Conservation (phyloP, 768 basidiomycete species). For the Suillus spraguei region DNA sequence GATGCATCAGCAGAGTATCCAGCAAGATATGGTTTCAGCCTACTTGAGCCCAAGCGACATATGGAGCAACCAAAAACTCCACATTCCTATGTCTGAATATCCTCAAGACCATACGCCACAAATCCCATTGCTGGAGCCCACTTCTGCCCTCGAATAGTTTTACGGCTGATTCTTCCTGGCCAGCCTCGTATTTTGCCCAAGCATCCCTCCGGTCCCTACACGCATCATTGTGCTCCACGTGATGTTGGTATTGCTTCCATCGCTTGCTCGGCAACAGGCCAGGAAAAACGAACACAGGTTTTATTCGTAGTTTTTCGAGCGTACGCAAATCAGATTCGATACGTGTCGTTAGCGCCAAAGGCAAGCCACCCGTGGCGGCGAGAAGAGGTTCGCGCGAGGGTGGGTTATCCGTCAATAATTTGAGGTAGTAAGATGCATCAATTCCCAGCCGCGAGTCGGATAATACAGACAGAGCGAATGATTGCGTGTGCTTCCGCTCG, state of each 20-base stretch:
- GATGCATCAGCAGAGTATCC: slow-evolving; percentile 13
- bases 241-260: slow-evolving; percentile 59
- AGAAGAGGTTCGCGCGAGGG: slow-evolving; percentile 87
- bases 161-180: slow-evolving; percentile 87
- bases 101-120: slow-evolving; percentile 91
- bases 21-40: slow-evolving; percentile 32
- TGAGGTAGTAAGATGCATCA: slow-evolving; percentile 91
- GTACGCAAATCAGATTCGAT: slow-evolving; percentile 91
- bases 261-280: slow-evolving; percentile 82
- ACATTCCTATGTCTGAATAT: slow-evolving; percentile 94
- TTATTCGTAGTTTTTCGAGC: slow-evolving; percentile 91
- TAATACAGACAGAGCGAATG: slow-evolving; percentile 76
- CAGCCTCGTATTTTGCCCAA: slow-evolving; percentile 92
- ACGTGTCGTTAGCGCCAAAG: slow-evolving; percentile 81
- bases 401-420: slow-evolving; percentile 72
- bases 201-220: slow-evolving; percentile 81
- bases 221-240: slow-evolving; percentile 61
- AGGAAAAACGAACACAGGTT: slow-evolving; percentile 97
- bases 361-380: slow-evolving; percentile 93
- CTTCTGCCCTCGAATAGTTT: slow-evolving; percentile 79
- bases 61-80: slow-evolving; percentile 95
- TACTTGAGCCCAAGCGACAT: slow-evolving; percentile 95
- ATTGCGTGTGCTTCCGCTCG: slow-evolving; percentile 88
- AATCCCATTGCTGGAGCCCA: slow-evolving; percentile 80
- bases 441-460: slow-evolving; percentile 95